Base-by-base conservation (phyloP, 495 filamentous ascomycete species). In the Astrothelium macrocarpum region DNA sequence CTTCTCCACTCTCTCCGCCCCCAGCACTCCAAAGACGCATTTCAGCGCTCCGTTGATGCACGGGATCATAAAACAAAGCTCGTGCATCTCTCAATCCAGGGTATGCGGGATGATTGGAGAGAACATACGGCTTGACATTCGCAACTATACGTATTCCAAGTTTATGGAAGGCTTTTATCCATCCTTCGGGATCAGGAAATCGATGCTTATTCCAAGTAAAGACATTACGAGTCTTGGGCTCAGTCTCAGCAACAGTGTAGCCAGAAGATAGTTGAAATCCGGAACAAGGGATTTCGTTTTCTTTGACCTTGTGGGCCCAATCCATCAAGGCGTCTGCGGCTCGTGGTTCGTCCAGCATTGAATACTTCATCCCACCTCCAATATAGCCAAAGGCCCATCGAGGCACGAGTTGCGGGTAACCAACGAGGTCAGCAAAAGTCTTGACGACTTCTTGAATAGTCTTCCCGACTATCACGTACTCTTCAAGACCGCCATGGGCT, bases 41-140 rank as follows among this genome's bases (percentile, higher is more conserved):
- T 36, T 81, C 78, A 1, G 81, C 85, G 14, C 81, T 78, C 60
- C 77, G 71, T 0, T 73, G 73, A 0, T 82, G 83, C 14, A 78
- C 70, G 0, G 83, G 78, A 62, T 89, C 81, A 28, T 73, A 78
- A 75, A 89, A 88, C 43, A 89, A 79, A 0, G 83, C 84, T 10
- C 79, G 79, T 0, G 72, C 71, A 9, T 79, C 73, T 23, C 75
- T 76, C 0, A 89, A 76, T 29, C 78, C 79, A 61, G 79, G 59
- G 66, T 87, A 89, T 32, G 81, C 81, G 0, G 85, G 85, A 63
- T 89, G 87, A 32, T 77, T 87, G 10, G 74, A 77, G 5, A 89
- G 75, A 9, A 88, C 75, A 71, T 88, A 88, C 0, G 86, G 86
- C 74, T 88, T 89, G 68, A 88, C 82, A 70, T 89, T 88, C n/a